Base-by-base conservation (phyloP, 768 basidiomycete genomes). In the Clavaria fumosa region DNA sequence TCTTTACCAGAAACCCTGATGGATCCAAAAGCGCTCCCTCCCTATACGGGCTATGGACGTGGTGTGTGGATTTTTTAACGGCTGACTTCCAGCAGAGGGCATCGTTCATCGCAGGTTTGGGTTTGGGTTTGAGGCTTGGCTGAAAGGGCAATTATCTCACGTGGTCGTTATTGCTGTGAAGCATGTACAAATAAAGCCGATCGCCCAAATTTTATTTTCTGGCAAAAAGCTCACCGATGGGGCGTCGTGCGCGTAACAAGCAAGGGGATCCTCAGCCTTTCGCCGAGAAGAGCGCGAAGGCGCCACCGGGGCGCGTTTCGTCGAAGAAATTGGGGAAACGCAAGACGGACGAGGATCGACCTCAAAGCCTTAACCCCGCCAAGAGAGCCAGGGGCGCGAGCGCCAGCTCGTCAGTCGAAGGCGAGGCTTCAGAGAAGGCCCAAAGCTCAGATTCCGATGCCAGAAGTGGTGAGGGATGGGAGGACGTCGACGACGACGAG, bases 81-180 rank as follows among this genome's bases (percentile, higher is more conserved):
- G 83, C 89, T 5, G 86, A 95, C 53, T 91, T 96, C 57, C 91
- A 89, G 50, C 81, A 78, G 31, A 62, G 90, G 43, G 90, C 89
- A 2, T 78, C 82, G 10, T 95, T 95, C 58, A 48, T 89, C 23
- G 86, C 76, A 3, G 91, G 91, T 6, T 65, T 95, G 41, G 68
- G 63, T 1, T 60, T 96, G 20, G 91, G 91, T 7, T 47, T 96
- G 34, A 66, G 89, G 35, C 54, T 95, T 14, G 89, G 90, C 37
- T 93, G 55, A 63, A 15, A 20, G 12, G 12, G 15, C 32, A 17
- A 15, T n/a, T 5, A 34, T 18, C 11, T 3, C 33, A 15, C 11
- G 18, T 20, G 22, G 17, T 31, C 17, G 30, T 7, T n/a, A 31
- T n/a, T 31, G 11, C n/a, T 33, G 14, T 14, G 15, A 10, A 11